These are phyloP conservation scores for Auricularia sp. DNA, from an alignment of 768 basidiomycete species.

Conservation along the genomic window DNA sequence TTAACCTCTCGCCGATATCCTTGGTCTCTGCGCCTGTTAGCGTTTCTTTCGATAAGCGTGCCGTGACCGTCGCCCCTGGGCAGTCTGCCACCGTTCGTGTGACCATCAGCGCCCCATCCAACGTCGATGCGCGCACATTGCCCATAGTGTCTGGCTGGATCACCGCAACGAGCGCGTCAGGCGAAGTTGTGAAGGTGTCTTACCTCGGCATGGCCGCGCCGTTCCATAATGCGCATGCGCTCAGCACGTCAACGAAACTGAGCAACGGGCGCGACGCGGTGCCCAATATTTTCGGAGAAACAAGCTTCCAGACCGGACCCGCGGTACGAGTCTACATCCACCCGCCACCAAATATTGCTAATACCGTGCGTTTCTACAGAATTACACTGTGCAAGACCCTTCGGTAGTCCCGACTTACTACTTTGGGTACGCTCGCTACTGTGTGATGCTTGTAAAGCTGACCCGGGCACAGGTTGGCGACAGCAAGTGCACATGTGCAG, in stretches of 20 bases:
- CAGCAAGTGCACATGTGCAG: neutral
- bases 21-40: neutral
- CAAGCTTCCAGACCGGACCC: no score
- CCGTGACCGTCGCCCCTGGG: neutral
- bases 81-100: neutral
- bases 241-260: neutral
- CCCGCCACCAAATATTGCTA: neutral
- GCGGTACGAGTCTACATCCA: no score
- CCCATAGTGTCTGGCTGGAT: neutral
- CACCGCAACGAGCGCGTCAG: neutral
- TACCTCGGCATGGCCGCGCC: neutral
- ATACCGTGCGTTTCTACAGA: neutral
- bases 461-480: neutral
- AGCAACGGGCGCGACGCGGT: neutral
- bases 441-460: neutral
- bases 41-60: neutral
- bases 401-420: neutral
- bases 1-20: neutral
- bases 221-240: neutral
- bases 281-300: no score
- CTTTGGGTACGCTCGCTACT: neutral
- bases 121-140: neutral
- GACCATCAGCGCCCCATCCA: neutral
- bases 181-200: neutral
- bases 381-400: neutral